Base-by-base conservation (phyloP, 2,329 filamentous ascomycete species). In the Exophiala alcalophila region DNA sequence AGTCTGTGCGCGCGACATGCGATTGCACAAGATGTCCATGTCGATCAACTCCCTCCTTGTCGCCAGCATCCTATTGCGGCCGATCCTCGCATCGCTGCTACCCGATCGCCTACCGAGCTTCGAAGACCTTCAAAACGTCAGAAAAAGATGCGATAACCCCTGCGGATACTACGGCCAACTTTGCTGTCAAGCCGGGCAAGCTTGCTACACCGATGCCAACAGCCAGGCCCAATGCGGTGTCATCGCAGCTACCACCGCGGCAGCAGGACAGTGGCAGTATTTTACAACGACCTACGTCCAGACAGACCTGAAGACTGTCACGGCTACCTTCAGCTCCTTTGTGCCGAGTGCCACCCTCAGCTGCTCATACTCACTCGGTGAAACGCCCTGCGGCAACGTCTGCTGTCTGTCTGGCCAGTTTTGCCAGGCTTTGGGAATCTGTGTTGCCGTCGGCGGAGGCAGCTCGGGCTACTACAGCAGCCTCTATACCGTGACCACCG, bases 281-380 rank as follows among this genome's bases (percentile, higher is more conserved):
- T 77, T 67, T 56, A 82, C 78, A 12, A 75, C 74, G 2, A 78
- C 74, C 4, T 80, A 66, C 54, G 67, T 75, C 9, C 70, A 78
- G 57, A 80, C 75, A 9, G 72, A 73, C 38, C 62, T 70, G 5
- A 60, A 72, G 29, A 79, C 76, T 2, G 63, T 68, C 44, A 80
- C 77, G 4, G 70, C 69, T 5, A 70, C 76, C 21, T 74, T 70
- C 61, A 81, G 76, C 59, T 65, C 63, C 27, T 59, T 58, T 37
- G 21, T 55, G 7, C 25, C 44, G 5, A 38, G 51, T 28, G 58
- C 44, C 48, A 30, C 34, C 43, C 18, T 56, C 5, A 58, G 61
- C 38, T 81, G 78, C 63, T 67, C 69, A 35, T 63, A 64, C 33
- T 65, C 68, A 2, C 52, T 70, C 14, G 67, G 67, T 27, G 65